Conservation (phyloP, 768 basidiomycete genomes). For the Termitomyces heimii region DNA sequence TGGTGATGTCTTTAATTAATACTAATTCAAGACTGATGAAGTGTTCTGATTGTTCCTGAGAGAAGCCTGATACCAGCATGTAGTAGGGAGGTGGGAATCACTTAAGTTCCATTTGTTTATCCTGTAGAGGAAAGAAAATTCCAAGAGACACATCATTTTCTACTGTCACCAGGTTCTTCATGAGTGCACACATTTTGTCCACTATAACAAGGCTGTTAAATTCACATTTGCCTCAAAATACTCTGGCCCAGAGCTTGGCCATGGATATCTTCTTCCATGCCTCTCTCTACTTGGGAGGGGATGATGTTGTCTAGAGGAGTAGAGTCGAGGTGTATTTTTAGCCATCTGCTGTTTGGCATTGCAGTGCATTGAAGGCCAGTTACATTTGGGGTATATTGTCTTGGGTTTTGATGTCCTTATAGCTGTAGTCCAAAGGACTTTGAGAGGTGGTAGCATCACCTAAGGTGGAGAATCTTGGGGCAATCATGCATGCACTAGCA, state of each 20-base stretch:
- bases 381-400: too few species aligned
- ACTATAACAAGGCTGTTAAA: background rate
- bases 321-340: background rate
- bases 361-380: too few species aligned
- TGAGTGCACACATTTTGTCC: background rate
- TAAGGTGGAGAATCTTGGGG: too few species aligned
- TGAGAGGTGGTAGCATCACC: too few species aligned
- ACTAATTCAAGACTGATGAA: too few species aligned
- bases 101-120: background rate
- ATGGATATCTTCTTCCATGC: background rate
- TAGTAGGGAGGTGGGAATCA: too few species aligned
- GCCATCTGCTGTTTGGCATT: background rate
- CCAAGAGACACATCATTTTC: background rate
- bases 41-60: too few species aligned
- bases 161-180: background rate
- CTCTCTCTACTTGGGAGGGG: background rate
- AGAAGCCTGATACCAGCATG: too few species aligned
- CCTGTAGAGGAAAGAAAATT: background rate
- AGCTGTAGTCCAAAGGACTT: too few species aligned
- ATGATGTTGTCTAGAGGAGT: background rate
- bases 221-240: background rate
- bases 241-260: background rate
- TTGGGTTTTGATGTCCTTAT: too few species aligned
- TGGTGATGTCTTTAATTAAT: too few species aligned
- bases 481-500: too few species aligned